These are phyloP conservation scores for Aureobasidium musti DNA, from an alignment of 2,329 filamentous ascomycete species.

Conservation along the genomic window DNA sequence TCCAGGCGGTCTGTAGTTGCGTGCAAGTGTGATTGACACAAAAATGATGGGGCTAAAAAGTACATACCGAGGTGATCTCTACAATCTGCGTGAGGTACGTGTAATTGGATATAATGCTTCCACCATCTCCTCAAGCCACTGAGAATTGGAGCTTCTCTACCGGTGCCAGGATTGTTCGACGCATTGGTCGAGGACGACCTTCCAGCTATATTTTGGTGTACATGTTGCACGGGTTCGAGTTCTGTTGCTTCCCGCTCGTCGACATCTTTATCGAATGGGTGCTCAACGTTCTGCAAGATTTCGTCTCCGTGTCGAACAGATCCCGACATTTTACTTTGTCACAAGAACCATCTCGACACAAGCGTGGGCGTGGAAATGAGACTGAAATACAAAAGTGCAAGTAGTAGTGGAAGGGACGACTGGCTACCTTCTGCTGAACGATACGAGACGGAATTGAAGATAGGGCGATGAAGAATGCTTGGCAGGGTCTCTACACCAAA, in stretches of 20 bases:
- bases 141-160: slow-evolving; percentile 31
- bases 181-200: background rate
- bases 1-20: background rate
- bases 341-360: background rate
- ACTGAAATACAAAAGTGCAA: no score
- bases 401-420: background rate
- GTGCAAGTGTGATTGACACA: background rate
- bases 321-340: background rate
- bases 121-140: slow-evolving; percentile 46
- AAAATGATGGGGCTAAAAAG: background rate
- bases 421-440: background rate
- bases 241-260: slow-evolving; percentile 43
- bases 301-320: background rate
- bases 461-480: background rate
- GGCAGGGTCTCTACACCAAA: background rate
- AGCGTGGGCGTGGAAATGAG: background rate
- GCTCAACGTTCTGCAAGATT: background rate
- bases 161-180: background rate
- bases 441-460: background rate
- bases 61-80: slow-evolving; percentile 60
- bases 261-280: background rate
- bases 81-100: slow-evolving; percentile 53
- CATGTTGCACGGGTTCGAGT: slow-evolving; percentile 33
- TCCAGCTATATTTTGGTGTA: background rate
- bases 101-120: slow-evolving; percentile 53